Evolutionary conservation across 805 yeast genomes (phyloP).

Genomic region (Ogataea trehalophila): DNA sequence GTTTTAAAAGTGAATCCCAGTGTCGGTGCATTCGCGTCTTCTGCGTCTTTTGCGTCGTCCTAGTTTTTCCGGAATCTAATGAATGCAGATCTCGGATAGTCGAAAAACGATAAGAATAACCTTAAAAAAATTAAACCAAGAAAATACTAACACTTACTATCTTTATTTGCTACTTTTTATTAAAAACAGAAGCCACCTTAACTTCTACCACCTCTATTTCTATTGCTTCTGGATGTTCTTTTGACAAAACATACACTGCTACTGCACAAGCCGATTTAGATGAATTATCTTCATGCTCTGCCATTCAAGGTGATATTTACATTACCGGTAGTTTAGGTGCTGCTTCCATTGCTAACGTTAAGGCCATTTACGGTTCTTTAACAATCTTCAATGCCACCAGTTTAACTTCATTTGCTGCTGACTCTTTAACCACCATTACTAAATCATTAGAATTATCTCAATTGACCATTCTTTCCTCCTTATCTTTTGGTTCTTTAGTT

Average conservation of each 20-base stretch:
- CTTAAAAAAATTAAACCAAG: too few species aligned
- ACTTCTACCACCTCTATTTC: conserved; percentile 43
- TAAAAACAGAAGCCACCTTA: conserved; percentile 43
- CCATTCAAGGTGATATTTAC: conserved; percentile 74
- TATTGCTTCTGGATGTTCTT: conserved; percentile 61
- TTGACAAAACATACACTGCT: conserved; percentile 59
- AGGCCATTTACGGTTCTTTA: conserved; percentile 75
- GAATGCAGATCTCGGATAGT: too few species aligned
- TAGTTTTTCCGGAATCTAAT: too few species aligned
- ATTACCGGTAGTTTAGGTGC: conserved; percentile 61
- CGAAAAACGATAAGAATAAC: too few species aligned
- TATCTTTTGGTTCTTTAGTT: conserved; percentile 73
- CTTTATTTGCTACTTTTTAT: not conserved
- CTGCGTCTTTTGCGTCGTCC: too few species aligned
- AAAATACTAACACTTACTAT: conserved; percentile 2
- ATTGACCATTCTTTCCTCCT: conserved; percentile 60
- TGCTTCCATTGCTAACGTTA: conserved; percentile 68
- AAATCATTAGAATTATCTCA: conserved; percentile 59
- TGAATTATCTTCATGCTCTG: conserved; percentile 63
- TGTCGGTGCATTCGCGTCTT: too few species aligned
- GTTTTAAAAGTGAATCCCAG: too few species aligned
- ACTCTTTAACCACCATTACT: conserved; percentile 67
- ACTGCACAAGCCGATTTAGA: conserved; percentile 79
- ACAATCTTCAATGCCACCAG: conserved; percentile 58
- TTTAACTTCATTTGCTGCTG: conserved; percentile 69